Percentiles rank a stretch among this genome's conserved stretches.
phyloP scores from a whole-genome alignment of 768 basidiomycete genomes.

The Pulveroboletus sp. region DNA sequence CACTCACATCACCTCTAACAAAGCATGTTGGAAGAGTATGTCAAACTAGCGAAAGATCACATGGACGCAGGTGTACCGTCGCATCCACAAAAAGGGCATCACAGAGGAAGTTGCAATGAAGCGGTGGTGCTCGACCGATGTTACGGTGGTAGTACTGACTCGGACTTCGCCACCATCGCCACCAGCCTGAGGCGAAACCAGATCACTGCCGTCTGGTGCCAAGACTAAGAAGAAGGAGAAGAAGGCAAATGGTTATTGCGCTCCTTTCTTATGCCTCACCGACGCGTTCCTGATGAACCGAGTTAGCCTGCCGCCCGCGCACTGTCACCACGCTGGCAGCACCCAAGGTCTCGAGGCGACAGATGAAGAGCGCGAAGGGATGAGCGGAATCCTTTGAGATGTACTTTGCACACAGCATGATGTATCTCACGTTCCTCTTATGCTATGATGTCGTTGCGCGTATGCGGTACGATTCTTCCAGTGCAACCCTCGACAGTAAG shows the following conservation, averaged over 20 bases:
- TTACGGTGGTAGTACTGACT: constrained; percentile 96
- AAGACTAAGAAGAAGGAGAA: constrained; percentile 97
- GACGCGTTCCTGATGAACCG: constrained; percentile 5
- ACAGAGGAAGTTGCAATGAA: constrained; percentile 99
- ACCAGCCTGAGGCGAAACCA: constrained; percentile 95
- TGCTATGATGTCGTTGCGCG: constrained; percentile 16
- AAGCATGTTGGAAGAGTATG: too few species aligned
- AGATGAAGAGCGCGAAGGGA: constrained; percentile 90
- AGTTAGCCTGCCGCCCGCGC: constrained; percentile 51
- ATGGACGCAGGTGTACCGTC: constrained; percentile 91
- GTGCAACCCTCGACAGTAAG: neutral
- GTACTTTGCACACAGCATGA: constrained; percentile 20
- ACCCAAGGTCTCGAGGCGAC: constrained; percentile 91
- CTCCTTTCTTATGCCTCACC: neutral
- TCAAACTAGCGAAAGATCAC: constrained; percentile 99
- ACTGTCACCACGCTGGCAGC: constrained; percentile 49
- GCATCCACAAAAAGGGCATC: constrained; percentile 99
- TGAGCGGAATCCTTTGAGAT: constrained; percentile 36
- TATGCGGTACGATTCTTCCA: constrained; percentile 1
- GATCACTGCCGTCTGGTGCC: constrained; percentile 76
- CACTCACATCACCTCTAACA: too few species aligned
- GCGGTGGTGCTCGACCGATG: constrained; percentile 91
- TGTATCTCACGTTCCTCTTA: constrained; percentile 20
- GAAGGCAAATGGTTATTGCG: constrained; percentile 65
- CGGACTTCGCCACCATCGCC: constrained; percentile 85